A percentile compares a stretch with the other conserved stretches of the same genome.
Conservation (phyloP, 2,329 filamentous ascomycete genomes). For the Botrytis hyacinthi region DNA sequence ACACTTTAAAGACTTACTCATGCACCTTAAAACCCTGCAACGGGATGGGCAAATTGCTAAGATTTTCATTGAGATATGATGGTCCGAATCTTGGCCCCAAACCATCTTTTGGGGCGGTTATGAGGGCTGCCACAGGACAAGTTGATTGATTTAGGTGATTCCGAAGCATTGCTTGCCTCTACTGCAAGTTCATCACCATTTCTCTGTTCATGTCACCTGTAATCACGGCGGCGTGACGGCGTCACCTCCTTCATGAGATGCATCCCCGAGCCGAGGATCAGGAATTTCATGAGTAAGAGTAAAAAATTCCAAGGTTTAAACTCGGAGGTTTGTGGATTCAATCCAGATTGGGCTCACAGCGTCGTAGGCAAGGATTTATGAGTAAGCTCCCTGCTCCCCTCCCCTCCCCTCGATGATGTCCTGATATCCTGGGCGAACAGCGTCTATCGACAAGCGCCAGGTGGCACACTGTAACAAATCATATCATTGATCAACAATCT, state of each 20-base stretch:
- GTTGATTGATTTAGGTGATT: background rate
- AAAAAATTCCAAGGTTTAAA: background rate
- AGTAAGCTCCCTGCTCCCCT: background rate
- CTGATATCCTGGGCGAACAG: background rate
- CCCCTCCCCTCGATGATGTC: background rate
- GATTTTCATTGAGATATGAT: conserved; percentile 2
- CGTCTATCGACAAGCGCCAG: conserved; percentile 13
- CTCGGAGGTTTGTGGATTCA: conserved; percentile 6
- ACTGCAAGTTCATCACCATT: background rate
- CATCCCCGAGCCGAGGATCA: conserved; percentile 7
- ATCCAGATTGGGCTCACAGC: background rate
- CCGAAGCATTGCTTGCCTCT: background rate
- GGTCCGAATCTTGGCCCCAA: background rate
- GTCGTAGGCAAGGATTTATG: conserved; percentile 1
- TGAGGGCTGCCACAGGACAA: background rate
- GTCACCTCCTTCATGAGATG: background rate
- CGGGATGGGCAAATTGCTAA: background rate
- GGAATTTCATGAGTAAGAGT: background rate
- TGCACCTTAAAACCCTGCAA: background rate
- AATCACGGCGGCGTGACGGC: background rate
- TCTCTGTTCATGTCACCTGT: background rate
- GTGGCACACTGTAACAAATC: background rate
- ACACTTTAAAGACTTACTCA: background rate
- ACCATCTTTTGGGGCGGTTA: background rate
- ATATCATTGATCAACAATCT: background rate